Base-by-base conservation (phyloP, 176 grass and related monocot genomes). In the Tillandsia fasciculata region DNA sequence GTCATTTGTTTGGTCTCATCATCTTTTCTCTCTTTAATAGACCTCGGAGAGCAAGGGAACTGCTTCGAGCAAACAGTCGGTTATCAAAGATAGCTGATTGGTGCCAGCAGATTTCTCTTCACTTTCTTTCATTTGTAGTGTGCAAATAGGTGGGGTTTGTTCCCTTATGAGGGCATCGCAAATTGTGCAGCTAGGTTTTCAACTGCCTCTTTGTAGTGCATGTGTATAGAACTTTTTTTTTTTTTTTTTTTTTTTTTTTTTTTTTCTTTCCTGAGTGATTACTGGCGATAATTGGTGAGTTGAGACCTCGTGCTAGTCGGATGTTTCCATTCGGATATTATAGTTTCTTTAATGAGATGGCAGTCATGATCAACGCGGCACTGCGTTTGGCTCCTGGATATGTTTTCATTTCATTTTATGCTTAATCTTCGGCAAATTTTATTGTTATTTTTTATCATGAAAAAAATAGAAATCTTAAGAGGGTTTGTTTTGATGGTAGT, bases 61-160 rank as follows among this genome's bases (percentile, higher is more conserved):
- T 6, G 29, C 29, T 33, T 33, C 29, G 29, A 33, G 29, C 29
- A 33, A 42, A 42, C 33, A 42, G 3, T 83, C 87, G 68, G 70
- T 90, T 91, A 82, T 91, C 77, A 71, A 91, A 86, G 87, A 81
- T 83, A 85, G 79, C 77, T 81, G 84, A 82, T 81, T 23, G 71
- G 77, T 64, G 72, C 69, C 69, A 22, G 69, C 68, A 83, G 79
- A 24, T 70, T 79, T 67, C 50, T 61, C 69, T 26, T 64, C 77
- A 22, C 67, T 53, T 77, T 82, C 70, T 51, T 84, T 73, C 48
- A 72, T 51, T n/a, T 85, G 72, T 82, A 79, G 76, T 73, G 82
- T 65, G 59, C 66, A 77, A 78, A 63, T 80, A 76, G 52, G 61
- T 84, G 71, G 49, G 77, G 77, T 69, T 76, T 71, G 48, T 59